Evolutionary conservation across 345 rosid species (phyloP), one percentile per base, ranked within the genome.

Genomic region (Lumnitzera racemosa): DNA sequence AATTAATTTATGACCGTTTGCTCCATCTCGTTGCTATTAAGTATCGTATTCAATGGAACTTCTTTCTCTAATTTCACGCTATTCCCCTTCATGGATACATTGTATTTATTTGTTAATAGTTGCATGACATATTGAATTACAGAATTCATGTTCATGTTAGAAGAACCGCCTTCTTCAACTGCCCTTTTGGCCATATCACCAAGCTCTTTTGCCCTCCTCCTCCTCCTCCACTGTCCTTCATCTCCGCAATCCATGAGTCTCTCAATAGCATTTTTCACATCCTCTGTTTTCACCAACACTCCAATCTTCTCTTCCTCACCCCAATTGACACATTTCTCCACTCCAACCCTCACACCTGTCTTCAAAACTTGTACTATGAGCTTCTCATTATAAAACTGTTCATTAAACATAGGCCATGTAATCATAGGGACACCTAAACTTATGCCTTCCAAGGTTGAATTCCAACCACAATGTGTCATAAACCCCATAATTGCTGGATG

Each of bases 391-490:
- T 68, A 61, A 67, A 84, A 87, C 48, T 87, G 90, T 60, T 87
- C 95, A 0, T 81, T 76, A 8, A 75, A 78, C 27, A 82, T 55
- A 0, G 95, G 95, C 84, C 86, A 86, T 4, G 92, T 83, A 17
- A 77, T 43, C 76, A 86, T 47, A 4, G 89, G 92, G 47, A 81
- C 66, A 2, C 83, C 81, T 0, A 68, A 60, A 17, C 69, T 69
- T 8, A 79, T 57, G 13, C 80, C 80, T 71, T 83, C 92, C 4
- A 83, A 46, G 0, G 77, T 79, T 6, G 88, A 86, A 71, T 83
- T 86, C 91, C 89, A 85, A 0, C 88, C 88, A 31, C 86, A 85
- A 24, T 85, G 91, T 0, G 81, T 85, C 65, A 85, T 49, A 72
- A 86, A 83, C 15, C 87, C 89, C 13, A 80, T 85, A 2, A 78